Evolutionary conservation across 306 rosid species (phyloP), one percentile per base, ranked within the genome.

Genomic region (Vicia faba): DNA sequence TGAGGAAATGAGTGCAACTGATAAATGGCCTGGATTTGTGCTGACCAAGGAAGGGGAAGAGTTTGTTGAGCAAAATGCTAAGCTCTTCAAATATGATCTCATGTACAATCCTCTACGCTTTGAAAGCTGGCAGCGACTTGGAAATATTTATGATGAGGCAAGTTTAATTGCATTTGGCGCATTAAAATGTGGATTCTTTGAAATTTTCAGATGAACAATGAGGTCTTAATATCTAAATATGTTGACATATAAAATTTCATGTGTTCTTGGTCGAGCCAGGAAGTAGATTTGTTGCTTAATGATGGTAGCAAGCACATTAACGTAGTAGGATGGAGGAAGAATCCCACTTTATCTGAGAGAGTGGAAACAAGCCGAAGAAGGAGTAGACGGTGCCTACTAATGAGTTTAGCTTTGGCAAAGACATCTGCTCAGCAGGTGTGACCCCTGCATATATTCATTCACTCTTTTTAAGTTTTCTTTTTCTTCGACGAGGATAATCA

Each of bases 291-390:
- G 85, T 76, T 93, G 74, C 87, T 93, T 56, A 93, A 93, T 81
- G 98, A 93, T 81, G 98, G 98, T 61, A 93, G 98, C 71, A 93
- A 93, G 84, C 98, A 93, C 79, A 80, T 93, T 64, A 93, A 88
- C 68, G 98, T 93, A 40, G 83, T 78, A 25, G 97, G 91, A 72
- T 93, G 98, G 98, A 85, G 96, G 86, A 88, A 93, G 87, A 84
- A 63, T 77, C 83, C 82, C 48, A 77, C 88, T 63, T 80, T 89
- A 72, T 88, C 98, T 20, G 87, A 75, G 75, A 84, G 98, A 82
- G 98, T 93, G 49, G 98, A 89, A 79, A 88, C 81, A 73, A 89
- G 98, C 76, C 85, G 97, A 79, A 88, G 93, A 79, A 89, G 98
- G 82, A 93, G 97, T 73, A 88, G 96, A 70, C 93, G 98, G 44